Conservation (phyloP, 805 yeast genomes). For the Yarrowia sp. region DNA sequence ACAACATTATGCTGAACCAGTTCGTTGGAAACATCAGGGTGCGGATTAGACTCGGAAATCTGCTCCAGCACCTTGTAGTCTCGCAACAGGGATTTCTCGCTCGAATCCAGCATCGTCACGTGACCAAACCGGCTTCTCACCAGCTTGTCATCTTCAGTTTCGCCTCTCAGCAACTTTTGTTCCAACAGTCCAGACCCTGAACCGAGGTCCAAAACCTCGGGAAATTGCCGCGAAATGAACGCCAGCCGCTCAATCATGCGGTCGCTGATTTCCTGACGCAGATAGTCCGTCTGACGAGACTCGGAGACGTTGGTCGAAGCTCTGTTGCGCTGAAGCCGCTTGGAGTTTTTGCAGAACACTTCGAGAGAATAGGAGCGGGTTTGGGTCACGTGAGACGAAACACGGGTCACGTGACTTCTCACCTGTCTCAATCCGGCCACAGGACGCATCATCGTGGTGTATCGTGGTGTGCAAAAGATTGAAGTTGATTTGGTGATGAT, state of each 20-base stretch:
- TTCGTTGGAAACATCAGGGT: constrained; percentile 1
- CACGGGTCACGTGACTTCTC: background rate
- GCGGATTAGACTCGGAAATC: background rate
- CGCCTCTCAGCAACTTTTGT: constrained; percentile 53
- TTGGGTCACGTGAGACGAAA: background rate
- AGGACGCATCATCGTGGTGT: constrained; percentile 3
- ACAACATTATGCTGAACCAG: background rate
- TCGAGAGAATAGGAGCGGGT: constrained; percentile 43
- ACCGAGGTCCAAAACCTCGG: constrained; percentile 72
- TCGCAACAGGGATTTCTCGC: constrained; percentile 59
- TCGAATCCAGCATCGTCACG: constrained; percentile 72
- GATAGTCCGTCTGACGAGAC: constrained; percentile 68
- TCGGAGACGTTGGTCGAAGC: constrained; percentile 57
- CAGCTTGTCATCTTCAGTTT: constrained; percentile 58
- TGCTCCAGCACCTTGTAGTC: constrained; percentile 49
- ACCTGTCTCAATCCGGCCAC: no score
- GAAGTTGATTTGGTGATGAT: background rate
- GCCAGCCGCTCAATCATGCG: constrained; percentile 78
- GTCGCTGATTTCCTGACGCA: constrained; percentile 74
- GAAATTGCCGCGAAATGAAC: constrained; percentile 69
- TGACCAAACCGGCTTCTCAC: constrained; percentile 61
- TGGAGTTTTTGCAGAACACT: constrained; percentile 70
- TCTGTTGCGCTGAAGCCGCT: constrained; percentile 64
- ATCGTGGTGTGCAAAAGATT: background rate
- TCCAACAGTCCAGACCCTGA: constrained; percentile 72